Evolutionary conservation across 192 early-diverging fungal genomes (phyloP), one percentile per base, ranked within the genome.

Genomic region (Dissophora globulifera): DNA sequence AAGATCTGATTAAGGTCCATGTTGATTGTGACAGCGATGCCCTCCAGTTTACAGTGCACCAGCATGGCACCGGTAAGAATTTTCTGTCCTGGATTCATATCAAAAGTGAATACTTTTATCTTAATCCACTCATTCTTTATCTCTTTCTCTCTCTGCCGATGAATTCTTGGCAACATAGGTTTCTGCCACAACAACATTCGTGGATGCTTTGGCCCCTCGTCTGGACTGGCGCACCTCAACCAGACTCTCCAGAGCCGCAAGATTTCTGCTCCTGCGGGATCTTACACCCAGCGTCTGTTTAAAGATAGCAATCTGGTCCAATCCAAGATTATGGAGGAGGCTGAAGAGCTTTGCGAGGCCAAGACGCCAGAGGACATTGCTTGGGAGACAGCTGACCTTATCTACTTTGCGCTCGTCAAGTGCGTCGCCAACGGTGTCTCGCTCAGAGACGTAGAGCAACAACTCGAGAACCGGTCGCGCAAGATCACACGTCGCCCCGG

Each of bases 321-420:
- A 50, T 88, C 95, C 57, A 99, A 99, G 86, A 93, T 99, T 61
- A 86, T 95, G 81, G 97, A 99, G 75, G 96, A 98, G 80, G 97
- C 97, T 1, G 85, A 91, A 11, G 97, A 98, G 79, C 71, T 99
- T 29, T 94, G 93, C 51, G 88, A 93, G 22, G 95, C 97, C 41
- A 83, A 67, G 2, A 79, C 65, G 1, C 79, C 83, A 38, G 89
- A 90, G 15, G 93, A 98, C 8, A 89, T 98, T 78, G 94, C 96
- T 3, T 96, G 92, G 86, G 96, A 99, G 80, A 91, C 95, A 9
- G 96, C 97, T 16, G 97, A 99, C 76, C 70, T 98, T 55, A 86
- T 99, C 57, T 99, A 97, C 83, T 99, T 99, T 85, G 89, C 94
- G 7, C 79, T 99, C 62, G 88, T 87, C 54, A 95, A 94, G 67